Base-by-base conservation (phyloP, 2,329 filamentous ascomycete species). In the Sclerotinia spermophila region DNA sequence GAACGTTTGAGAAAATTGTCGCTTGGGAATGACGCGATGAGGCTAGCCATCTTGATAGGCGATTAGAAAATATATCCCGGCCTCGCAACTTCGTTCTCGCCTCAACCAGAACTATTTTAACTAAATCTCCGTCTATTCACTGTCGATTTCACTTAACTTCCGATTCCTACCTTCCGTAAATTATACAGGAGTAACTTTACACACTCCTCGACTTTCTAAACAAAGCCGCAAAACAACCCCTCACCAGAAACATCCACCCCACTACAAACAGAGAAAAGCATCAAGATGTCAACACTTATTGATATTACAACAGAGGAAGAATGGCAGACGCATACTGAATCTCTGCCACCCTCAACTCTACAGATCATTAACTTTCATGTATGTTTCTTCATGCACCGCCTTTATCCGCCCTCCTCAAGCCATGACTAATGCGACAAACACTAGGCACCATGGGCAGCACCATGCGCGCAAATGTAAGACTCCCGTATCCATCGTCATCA, bases 331-430 rank as follows among this genome's bases (percentile, higher is more conserved):
- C 86, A 91, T 79, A 84, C 92, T 73, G 84, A 85, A 73, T 85
- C 88, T 56, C 85, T 94, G 21, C 87, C 92, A 17, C 79, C 90
- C 2, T 86, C 89, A 24, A 88, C 92, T 24, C 88, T 97, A 72
- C 86, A 95, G 73, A 86, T 97, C 78, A 88, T 97, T 79, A 97
- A 94, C 80, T 99, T 99, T 85, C 92, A 98, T 81, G 69, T 71
- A 62, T 5, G 65, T 45, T 19, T 11, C 56, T 38, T 24, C n/a
- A 53, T 66, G 35, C 35, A 21, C 55, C 24, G 21, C 40, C 58
- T 27, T 48, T 33, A 60, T n/a, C 38, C 19, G 8, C n/a, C 35
- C 24, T 38, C 40, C 24, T 40, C 17, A 11, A 55, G 19, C 33
- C n/a, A n/a, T 44, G 45, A 45, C 64, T 71, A 55, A 61, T 71